Conservation (phyloP, 768 basidiomycete species). For the Leccinum uliginosum region DNA sequence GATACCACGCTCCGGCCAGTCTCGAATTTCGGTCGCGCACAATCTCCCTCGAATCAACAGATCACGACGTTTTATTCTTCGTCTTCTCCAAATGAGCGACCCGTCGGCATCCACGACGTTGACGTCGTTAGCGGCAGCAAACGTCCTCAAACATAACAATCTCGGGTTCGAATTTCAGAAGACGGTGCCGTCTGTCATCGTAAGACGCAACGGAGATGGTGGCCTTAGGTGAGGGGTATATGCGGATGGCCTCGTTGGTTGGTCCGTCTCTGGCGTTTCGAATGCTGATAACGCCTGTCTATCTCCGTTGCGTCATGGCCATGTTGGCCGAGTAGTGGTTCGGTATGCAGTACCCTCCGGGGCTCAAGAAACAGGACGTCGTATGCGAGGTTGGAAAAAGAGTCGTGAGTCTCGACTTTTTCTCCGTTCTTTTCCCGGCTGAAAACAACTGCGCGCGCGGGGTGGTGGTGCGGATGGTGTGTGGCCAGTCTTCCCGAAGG, state of each 20-base stretch:
- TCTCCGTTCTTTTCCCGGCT: background rate
- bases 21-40: background rate
- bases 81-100: background rate
- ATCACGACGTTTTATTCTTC: background rate
- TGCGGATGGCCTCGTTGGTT: background rate
- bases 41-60: background rate
- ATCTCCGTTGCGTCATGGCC: background rate
- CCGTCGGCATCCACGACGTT: background rate
- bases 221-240: background rate
- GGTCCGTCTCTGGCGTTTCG: background rate
- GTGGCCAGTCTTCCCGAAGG: slow-evolving; percentile 13
- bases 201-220: background rate
- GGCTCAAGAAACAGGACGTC: background rate
- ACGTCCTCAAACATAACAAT: background rate
- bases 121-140: background rate
- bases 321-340: background rate
- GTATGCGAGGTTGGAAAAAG: background rate
- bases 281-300: background rate
- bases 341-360: background rate
- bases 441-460: background rate
- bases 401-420: slow-evolving; percentile 7
- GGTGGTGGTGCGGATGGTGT: slow-evolving; percentile 1
- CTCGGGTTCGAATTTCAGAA: background rate
- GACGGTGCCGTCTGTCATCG: background rate
- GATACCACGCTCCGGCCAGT: background rate